These are phyloP conservation scores for Paratrypanosoma confusum DNA, from an alignment of 208 protist species.

Conservation along the genomic window DNA sequence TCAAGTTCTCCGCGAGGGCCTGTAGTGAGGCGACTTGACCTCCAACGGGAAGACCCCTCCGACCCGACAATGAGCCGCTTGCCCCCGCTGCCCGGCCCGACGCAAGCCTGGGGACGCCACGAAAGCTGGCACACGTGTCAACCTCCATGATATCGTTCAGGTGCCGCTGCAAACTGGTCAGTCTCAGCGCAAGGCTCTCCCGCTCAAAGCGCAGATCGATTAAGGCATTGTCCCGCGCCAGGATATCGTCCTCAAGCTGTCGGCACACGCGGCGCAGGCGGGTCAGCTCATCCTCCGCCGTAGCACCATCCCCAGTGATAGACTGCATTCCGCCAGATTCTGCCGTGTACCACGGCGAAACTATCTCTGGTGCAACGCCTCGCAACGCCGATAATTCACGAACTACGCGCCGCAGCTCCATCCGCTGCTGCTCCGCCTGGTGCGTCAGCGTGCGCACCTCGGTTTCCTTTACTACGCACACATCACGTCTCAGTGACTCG, in stretches of 20 bases:
- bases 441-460: slow-evolving; percentile 28
- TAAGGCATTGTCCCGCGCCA: slow-evolving; percentile 16
- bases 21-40: slow-evolving; percentile 21
- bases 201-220: slow-evolving; percentile 59
- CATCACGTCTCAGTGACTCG: slow-evolving; percentile 44
- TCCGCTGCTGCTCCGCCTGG: slow-evolving; percentile 11
- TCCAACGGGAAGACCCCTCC: no score
- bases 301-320: no score
- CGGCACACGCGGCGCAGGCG: no score
- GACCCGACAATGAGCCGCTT: no score
- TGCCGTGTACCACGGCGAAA: slow-evolving; percentile 16
- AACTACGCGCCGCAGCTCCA: slow-evolving; percentile 23
- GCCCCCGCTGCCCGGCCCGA: no score
- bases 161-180: slow-evolving; percentile 52
- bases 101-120: slow-evolving; percentile 2
- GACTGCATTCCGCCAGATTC: background rate
- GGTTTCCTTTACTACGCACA: slow-evolving; percentile 32
- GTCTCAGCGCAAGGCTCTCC: slow-evolving; percentile 48
- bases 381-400: slow-evolving; percentile 29
- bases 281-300: no score
- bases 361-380: slow-evolving; percentile 8
- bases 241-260: slow-evolving; percentile 37
- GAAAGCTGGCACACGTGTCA: slow-evolving; percentile 15
- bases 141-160: slow-evolving; percentile 37
- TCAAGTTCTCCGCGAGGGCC: slow-evolving; percentile 62